Base-by-base conservation (phyloP, 1,139 yeast species). In the Diutina sp. region DNA sequence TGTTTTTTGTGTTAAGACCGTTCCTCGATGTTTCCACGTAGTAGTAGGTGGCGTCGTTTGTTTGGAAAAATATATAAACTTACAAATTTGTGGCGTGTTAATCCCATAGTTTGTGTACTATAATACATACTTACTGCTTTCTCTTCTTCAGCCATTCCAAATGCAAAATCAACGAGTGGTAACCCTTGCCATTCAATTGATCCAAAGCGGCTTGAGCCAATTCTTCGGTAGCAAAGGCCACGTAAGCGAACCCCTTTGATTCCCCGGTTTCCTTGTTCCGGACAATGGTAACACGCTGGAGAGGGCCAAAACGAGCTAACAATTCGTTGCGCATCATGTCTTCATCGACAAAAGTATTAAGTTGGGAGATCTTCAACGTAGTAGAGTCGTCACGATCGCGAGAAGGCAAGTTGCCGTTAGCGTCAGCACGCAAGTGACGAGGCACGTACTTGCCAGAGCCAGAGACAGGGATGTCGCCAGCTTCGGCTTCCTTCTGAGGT, bases 231-330 rank as follows among this genome's bases (percentile, higher is more conserved):
- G 79, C 81, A 72, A 88, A 91, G 58, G 95, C 86, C 62, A 91
- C 95, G 71, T 90, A 93, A n/a, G 99, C 99, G 72, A 91, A 85
- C 64, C 99, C 99, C 76, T 93, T 87, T 58, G 96, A 88, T 70
- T 87, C 87, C 61, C 96, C 95, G 41, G 98, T 93, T 65, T 88
- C 96, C 74, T 90, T 87, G 76, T 91, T 90, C 75, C 90, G 86
- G 61, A 90, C 93, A 62, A 93, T 79, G 63, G 87, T 86, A 63
- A 88, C 89, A 74, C 97, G 85, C 64, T 82, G 84, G 64, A 90
- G 79, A 60, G 84, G 83, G 62, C 90, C 95, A 67, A 80, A 86
- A 65, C 82, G 79, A 57, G 78, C 78, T 66, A 91, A 83, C 69
- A 90, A 78, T 67, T 82, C 87, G 62, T 76, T 77, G 68, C 93